Evolutionary conservation across 805 yeast species (phyloP), one percentile per base, ranked within the genome.

Genomic region (Hanseniaspora pseudoguilliermondii): DNA sequence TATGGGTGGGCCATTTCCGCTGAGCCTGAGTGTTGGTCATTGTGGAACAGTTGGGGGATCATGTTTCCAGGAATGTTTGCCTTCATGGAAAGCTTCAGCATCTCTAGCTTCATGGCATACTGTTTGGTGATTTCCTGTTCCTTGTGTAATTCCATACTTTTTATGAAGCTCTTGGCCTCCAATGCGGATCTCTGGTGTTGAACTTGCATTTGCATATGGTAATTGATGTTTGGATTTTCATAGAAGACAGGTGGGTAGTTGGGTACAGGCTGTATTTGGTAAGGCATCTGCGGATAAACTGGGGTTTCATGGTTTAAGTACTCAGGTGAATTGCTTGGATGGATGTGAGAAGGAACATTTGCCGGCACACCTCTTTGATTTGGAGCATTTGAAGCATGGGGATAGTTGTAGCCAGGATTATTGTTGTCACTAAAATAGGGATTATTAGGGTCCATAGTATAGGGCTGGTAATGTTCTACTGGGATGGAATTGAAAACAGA

Each of bases 91-190:
- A 77, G 75, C 43, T 76, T 75, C 27, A 83, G 73, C 42, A 76
- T 70, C 64, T 89, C 95, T 21, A 83, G 70, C 54, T 75, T 77
- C 65, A 84, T 83, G 61, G 74, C 82, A 60, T 84, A 93, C 66
- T 89, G 96, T 60, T 83, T 84, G 1, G 96, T 84, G 46, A 77
- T 74, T 65, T 90, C 96, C 64, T 84, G 91, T 65, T 87, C 89
- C 2, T 79, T 66, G 53, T 81, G 74, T 34, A 84, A 74, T 36
- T 75, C 73, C 39, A 87, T 68, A 0, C 88, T 82, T 59, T 77
- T 79, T 27, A 73, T 66, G 32, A 82, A 73, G 3, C 88, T 75
- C 9, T 73, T 72, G 55, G 83, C 34, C 18, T 46, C 49, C 21
- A 46, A 18, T 5, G 25, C 84, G 8, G 36, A n/a, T 46, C 49